These are phyloP conservation scores for Solanum aculeatissimum DNA, from an alignment of 305 asterid genomes.

Conservation along the genomic window DNA sequence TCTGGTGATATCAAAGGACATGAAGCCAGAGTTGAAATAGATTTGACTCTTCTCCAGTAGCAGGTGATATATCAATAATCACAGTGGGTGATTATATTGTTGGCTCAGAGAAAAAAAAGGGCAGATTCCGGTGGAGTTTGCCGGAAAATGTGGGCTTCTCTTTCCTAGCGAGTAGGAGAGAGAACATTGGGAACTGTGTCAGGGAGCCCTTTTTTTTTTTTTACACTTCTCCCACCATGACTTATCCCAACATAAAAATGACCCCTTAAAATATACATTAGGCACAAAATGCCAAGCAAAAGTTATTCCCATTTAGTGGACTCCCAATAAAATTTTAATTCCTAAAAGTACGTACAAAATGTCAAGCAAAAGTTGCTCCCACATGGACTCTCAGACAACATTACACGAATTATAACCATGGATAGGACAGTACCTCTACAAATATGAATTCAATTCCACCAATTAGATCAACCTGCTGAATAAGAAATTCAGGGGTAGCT, in stretches of 20 bases:
- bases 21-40: too few species aligned
- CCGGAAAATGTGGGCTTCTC: too few species aligned
- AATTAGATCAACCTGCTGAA: constrained; percentile 83
- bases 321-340: neutral
- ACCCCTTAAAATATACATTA: neutral
- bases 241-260: neutral
- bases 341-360: neutral
- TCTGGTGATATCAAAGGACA: too few species aligned
- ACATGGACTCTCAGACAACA: neutral
- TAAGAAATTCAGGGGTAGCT: constrained; percentile 58
- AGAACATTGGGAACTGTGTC: too few species aligned
- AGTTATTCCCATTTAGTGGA: neutral
- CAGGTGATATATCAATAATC: too few species aligned
- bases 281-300: neutral
- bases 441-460: constrained; percentile 93
- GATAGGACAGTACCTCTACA: constrained; percentile 56
- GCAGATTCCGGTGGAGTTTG: too few species aligned
- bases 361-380: neutral
- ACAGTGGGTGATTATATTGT: too few species aligned
- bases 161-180: too few species aligned
- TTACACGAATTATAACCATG: neutral
- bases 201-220: too few species aligned
- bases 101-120: too few species aligned
- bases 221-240: neutral
- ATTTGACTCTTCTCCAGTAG: too few species aligned